phyloP scores from a whole-genome alignment of 2,329 filamentous ascomycete species.

The Penicillium vulpinum region DNA sequence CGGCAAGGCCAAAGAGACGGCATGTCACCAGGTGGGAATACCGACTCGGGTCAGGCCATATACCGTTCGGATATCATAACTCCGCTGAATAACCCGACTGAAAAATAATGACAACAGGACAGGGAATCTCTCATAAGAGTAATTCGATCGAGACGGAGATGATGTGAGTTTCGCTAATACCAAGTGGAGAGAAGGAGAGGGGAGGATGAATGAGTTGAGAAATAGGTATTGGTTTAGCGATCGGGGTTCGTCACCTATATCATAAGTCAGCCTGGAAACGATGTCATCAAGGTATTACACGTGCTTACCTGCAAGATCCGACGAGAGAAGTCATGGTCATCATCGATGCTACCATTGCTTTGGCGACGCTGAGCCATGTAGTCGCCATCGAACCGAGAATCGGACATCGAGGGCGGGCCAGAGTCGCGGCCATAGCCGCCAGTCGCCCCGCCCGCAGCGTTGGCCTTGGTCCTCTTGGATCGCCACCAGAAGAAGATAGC shows the following conservation, averaged over 20 bases:
- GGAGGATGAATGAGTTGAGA: background rate
- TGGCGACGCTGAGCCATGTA: constrained; percentile 78
- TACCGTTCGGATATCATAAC: constrained; percentile 29
- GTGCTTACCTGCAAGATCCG: constrained; percentile 83
- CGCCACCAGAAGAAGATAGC: constrained; percentile 74
- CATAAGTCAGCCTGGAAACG: constrained; percentile 1
- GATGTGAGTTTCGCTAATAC: constrained; percentile 18
- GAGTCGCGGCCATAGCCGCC: constrained; percentile 71
- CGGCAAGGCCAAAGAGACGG: constrained; percentile 1
- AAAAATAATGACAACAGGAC: constrained; percentile 16
- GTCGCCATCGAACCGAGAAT: constrained; percentile 80
- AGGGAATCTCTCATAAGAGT: constrained; percentile 16
- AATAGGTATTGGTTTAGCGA: constrained; percentile 20
- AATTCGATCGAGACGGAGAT: constrained; percentile 16
- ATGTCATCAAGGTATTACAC: background rate
- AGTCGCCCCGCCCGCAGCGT: constrained; percentile 78
- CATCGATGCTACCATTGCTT: constrained; percentile 94
- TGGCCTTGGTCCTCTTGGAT: constrained; percentile 72
- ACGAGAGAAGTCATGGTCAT: constrained; percentile 95
- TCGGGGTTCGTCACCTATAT: constrained; percentile 38
- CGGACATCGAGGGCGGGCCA: constrained; percentile 69
- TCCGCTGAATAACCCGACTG: constrained; percentile 30
- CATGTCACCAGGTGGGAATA: constrained; percentile 18
- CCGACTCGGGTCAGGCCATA: constrained; percentile 15
- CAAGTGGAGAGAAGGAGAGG: constrained; percentile 11